Base-by-base conservation (phyloP, 1,284 basidiomycete genomes). In the Moesziomyces aphidis region DNA sequence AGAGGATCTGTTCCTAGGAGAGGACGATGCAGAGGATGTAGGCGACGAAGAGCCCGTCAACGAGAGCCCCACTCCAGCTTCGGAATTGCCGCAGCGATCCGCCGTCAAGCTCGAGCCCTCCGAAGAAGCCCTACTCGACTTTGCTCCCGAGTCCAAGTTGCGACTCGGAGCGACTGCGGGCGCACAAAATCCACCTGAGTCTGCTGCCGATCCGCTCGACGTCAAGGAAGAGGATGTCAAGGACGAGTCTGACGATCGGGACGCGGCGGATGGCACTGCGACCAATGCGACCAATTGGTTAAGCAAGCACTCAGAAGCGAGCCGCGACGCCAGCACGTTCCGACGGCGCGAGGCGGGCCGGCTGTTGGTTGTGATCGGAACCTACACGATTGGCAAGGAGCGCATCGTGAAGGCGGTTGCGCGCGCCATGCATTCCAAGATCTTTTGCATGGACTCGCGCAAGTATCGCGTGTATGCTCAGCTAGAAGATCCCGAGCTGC, bases 321-420 rank as follows among this genome's bases (percentile, higher is more conserved):
- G 55, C 5, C 56, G 61, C n/a, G 71, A 73, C 2, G 57, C 60
- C 45, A 46, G 42, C 7, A 36, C 58, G 10, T 46, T 43, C 23
- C 54, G 55, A 2, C 64, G 62, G 22, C 66, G 65, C 19, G 62
- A 66, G 34, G 61, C 34, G 61, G 86, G 62, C 83, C 87, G 48
- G 5, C 58, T 82, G 7, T 87, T 98, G n/a, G 89, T 98, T 50
- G 89, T 97, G 47, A 90, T 98, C 26, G 96, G 95, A 13, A 97
- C 96, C 0, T 99, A 99, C 85, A 94, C 93, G 0, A 94, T 99
- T 57, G 96, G 96, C 55, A 99, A 99, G 85, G 96, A 99, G 85
- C 90, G 95, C 46, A 92, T 99, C 50, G 93, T 97, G 34, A 96
- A 97, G 88, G 94, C 92, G 0, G 90, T 98, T 22, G 96, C 96